Conservation (phyloP, 495 filamentous ascomycete genomes). For the Aspergillus mulundensis region DNA sequence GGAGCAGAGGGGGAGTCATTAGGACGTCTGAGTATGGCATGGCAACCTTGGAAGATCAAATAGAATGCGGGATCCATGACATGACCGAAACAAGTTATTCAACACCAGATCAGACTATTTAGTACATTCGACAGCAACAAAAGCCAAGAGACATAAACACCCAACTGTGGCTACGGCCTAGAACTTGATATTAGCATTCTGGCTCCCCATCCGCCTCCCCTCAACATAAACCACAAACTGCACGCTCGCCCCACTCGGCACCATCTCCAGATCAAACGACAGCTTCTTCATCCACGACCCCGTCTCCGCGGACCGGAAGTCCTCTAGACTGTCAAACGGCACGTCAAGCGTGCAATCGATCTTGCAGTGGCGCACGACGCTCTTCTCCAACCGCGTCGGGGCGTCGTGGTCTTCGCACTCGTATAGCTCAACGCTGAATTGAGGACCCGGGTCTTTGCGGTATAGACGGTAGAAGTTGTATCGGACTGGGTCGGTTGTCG, state of each 20-base stretch:
- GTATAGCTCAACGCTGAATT: not conserved
- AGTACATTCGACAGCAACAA: too few species aligned
- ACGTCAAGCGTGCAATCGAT: slow-evolving; percentile 1
- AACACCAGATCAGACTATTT: too few species aligned
- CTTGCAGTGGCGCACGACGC: not conserved
- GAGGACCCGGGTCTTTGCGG: not conserved
- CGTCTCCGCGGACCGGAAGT: slow-evolving; percentile 1
- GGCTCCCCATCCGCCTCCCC: not conserved
- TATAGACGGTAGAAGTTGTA: slow-evolving; percentile 5
- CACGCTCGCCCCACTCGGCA: not conserved
- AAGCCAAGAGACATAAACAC: too few species aligned
- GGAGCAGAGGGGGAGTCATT: not conserved
- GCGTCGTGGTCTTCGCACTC: slow-evolving; percentile 3
- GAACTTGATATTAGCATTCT: slow-evolving; percentile 5
- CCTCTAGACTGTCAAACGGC: not conserved
- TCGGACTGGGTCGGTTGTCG: not conserved
- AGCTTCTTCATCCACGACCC: slow-evolving; percentile 4
- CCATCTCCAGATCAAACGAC: slow-evolving; percentile 6
- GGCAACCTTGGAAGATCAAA: too few species aligned
- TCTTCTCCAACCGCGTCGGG: not conserved
- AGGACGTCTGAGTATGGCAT: too few species aligned
- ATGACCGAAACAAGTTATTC: too few species aligned
- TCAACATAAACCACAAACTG: slow-evolving; percentile 3
- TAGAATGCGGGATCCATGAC: too few species aligned
- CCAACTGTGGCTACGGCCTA: too few species aligned